phyloP scores from a whole-genome alignment of 306 rosid species.

The Mucuna pruriens region DNA sequence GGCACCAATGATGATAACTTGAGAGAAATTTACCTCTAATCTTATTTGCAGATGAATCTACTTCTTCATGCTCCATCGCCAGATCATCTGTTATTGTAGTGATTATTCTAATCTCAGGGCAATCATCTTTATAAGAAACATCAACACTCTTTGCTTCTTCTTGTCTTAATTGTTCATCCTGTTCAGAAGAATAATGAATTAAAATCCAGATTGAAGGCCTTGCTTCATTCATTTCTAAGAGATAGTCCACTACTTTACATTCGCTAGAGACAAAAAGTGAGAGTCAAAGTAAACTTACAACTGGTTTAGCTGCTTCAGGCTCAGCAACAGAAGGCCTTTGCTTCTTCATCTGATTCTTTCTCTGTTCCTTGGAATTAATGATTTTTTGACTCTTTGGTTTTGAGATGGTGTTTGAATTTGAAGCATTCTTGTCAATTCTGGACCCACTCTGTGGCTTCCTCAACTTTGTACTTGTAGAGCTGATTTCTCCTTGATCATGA shows the following conservation, averaged over 20 bases:
- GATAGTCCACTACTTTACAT: not conserved
- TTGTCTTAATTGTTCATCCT: slow-evolving; percentile 52
- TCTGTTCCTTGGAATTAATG: slow-evolving; percentile 42
- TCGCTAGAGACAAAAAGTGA: not conserved
- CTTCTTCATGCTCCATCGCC: slow-evolving; percentile 41
- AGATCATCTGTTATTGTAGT: slow-evolving; percentile 39
- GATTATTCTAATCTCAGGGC: slow-evolving; percentile 39
- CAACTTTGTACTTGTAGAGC: slow-evolving; percentile 46
- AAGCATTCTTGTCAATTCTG: slow-evolving; percentile 42
- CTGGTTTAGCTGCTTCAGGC: slow-evolving; percentile 48
- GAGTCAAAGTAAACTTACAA: slow-evolving; percentile 47
- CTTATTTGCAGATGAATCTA: slow-evolving; percentile 30
- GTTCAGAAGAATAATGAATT: slow-evolving; percentile 44
- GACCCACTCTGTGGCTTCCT: slow-evolving; percentile 57
- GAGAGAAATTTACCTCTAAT: slow-evolving; percentile 56
- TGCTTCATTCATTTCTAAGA: slow-evolving; percentile 26
- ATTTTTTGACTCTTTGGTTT: slow-evolving; percentile 41
- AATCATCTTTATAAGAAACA: slow-evolving; percentile 45
- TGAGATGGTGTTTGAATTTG: slow-evolving; percentile 39
- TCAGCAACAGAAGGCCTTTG: slow-evolving; percentile 46
- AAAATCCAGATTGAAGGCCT: slow-evolving; percentile 32
- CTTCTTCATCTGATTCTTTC: slow-evolving; percentile 58
- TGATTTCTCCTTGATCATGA: slow-evolving; percentile 56
- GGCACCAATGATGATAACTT: not conserved
- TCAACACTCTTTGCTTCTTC: slow-evolving; percentile 46